Base-by-base conservation (phyloP, 345 rosid genomes). In the Eucalyptus shirleyi region DNA sequence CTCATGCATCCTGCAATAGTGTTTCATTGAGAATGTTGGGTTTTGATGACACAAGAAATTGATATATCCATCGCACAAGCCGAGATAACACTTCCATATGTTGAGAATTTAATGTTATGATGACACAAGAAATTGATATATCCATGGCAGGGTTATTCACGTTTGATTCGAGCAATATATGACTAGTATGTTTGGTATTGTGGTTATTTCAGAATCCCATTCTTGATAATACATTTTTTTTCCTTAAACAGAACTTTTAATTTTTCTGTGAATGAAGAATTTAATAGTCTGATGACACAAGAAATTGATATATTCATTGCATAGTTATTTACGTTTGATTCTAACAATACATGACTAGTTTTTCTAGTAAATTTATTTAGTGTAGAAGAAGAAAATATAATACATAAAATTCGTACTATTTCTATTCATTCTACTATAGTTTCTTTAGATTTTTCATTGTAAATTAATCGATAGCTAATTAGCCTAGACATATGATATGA, bases 1-100 rank as follows among this genome's bases (percentile, higher is more conserved):
- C 8, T 47, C 62, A 86, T 86, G 94, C 97, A 97, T 95, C 92
- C 93, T 93, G 72, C 93, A 59, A 44, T 93, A 96, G 26, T 89
- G 90, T 45, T 90, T 86, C 92, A 26, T 59, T 3, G 6, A 59
- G 67, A 26, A 59, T 59, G 4, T 59, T 26, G 12, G 12, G 32
- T 60, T 60, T 15, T 8, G 3, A 60, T 26, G 3, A 28, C 15
- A 28, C 67, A 60, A 60, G 15, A 28, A 60, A 60, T 60, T 60
- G 67, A 3, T 12, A 42, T 42, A 42, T 42, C 42, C 42, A 42
- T 42, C 42, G 42, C 42, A 42, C 42, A 42, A 42, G 42, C 42
- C 42, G 7, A 42, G 42, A 42, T 42, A 42, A 42, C 42, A 42
- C 42, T 42, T 42, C 42, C 7, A 42, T 42, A 42, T 42, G 42